phyloP scores from a whole-genome alignment of 116 monocot species.

The Posidonia oceanica region DNA sequence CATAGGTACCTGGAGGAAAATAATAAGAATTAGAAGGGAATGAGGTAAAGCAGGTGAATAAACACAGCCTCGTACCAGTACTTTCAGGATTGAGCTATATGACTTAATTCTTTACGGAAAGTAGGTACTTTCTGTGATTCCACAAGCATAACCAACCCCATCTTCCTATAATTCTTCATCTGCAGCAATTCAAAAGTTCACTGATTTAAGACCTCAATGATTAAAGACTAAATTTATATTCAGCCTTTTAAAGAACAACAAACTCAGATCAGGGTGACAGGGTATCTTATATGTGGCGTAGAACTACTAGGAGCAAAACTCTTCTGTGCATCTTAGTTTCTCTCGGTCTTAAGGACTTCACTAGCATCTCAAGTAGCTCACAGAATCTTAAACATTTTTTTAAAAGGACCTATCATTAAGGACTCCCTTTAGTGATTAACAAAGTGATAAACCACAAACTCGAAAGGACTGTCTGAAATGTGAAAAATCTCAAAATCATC shows the following conservation, averaged over 20 bases:
- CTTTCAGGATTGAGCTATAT: constrained; percentile 24
- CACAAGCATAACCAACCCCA: constrained; percentile 59
- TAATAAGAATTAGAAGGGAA: neutral
- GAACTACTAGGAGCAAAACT: no score
- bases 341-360: neutral
- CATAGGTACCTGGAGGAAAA: neutral
- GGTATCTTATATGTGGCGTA: no score
- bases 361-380: neutral
- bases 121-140: constrained; percentile 34
- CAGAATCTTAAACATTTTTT: neutral
- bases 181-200: constrained; percentile 15
- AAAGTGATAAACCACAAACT: neutral
- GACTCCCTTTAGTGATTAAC: neutral
- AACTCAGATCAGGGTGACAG: neutral
- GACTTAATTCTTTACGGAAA: constrained; percentile 37
- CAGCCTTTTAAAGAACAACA: neutral
- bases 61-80: neutral
- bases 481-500: no score
- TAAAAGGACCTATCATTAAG: neutral
- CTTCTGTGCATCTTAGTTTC: neutral
- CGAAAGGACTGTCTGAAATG: no score
- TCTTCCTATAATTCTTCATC: constrained; percentile 56
- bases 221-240: neutral
- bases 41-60: no score
- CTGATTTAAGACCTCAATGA: neutral